These are phyloP conservation scores for Aristolochia fimbriata DNA, from an alignment of 164 flowering plant genomes.

Conservation along the genomic window DNA sequence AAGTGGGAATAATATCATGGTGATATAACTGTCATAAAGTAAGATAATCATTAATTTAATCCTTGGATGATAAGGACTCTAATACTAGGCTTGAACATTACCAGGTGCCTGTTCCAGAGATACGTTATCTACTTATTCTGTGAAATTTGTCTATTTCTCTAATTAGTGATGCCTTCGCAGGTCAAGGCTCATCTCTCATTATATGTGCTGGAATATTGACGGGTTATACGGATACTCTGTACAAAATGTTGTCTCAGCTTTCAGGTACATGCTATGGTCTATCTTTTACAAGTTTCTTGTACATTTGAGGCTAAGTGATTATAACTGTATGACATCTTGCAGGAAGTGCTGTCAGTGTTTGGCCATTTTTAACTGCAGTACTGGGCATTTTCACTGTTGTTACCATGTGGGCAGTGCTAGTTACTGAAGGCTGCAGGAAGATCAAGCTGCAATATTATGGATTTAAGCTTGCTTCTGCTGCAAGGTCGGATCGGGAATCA, in stretches of 20 bases:
- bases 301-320: background rate
- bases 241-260: constrained; percentile 78
- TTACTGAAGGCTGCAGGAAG: constrained; percentile 96
- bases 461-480: constrained; percentile 86
- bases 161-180: constrained; percentile 31
- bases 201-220: constrained; percentile 89
- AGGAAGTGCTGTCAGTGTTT: constrained; percentile 59
- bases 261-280: constrained; percentile 40
- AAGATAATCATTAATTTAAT: no score
- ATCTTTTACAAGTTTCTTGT: background rate
- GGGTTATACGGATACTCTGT: constrained; percentile 79
- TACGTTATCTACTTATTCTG: background rate
- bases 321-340: constrained; percentile 15
- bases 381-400: constrained; percentile 62
- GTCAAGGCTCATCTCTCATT: constrained; percentile 92
- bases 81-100: no score
- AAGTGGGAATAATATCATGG: no score
- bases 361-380: constrained; percentile 64
- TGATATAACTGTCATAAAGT: no score
- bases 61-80: no score
- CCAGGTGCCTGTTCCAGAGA: background rate
- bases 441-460: constrained; percentile 92
- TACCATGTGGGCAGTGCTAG: constrained; percentile 93
- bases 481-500: constrained; percentile 39
- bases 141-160: constrained; percentile 1